These are phyloP conservation scores for Quercus alba DNA, from an alignment of 306 rosid genomes.

Conservation along the genomic window DNA sequence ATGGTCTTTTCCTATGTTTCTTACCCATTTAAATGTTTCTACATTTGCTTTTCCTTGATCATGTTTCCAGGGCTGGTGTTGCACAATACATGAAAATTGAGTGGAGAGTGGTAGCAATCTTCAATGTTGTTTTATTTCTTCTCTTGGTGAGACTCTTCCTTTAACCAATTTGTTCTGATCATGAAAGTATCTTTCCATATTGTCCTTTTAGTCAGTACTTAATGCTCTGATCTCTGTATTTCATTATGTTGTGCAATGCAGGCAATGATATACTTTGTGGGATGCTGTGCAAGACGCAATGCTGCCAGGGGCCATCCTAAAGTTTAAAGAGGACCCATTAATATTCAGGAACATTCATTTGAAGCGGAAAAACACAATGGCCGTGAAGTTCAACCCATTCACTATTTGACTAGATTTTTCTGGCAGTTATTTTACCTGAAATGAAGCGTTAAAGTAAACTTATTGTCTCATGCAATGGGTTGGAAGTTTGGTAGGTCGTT, in stretches of 20 bases:
- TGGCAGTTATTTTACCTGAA: neutral
- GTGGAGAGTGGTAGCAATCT: conserved; percentile 93
- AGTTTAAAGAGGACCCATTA: conserved; percentile 23
- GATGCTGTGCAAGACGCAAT: conserved; percentile 87
- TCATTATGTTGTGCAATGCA: conserved; percentile 35
- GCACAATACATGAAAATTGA: conserved; percentile 96
- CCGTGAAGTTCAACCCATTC: neutral
- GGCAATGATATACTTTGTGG: conserved; percentile 79
- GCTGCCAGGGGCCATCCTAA: conserved; percentile 59
- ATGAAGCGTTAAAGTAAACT: neutral
- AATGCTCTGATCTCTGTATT: neutral
- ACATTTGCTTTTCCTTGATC: conserved; percentile 16
- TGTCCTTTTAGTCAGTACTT: neutral
- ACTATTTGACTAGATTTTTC: neutral
- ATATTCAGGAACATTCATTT: neutral
- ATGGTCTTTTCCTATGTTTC: neutral
- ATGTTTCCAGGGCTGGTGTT: conserved; percentile 79
- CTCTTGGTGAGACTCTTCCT: conserved; percentile 59
- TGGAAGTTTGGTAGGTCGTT: neutral
- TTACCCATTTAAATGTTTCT: conserved; percentile 1
- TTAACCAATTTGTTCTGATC: neutral
- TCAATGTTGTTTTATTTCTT: conserved; percentile 62
- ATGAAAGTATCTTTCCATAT: neutral
- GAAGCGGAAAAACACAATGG: neutral
- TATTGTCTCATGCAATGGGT: neutral